Conservation (phyloP, 345 rosid genomes). For the Aegle marmelos region DNA sequence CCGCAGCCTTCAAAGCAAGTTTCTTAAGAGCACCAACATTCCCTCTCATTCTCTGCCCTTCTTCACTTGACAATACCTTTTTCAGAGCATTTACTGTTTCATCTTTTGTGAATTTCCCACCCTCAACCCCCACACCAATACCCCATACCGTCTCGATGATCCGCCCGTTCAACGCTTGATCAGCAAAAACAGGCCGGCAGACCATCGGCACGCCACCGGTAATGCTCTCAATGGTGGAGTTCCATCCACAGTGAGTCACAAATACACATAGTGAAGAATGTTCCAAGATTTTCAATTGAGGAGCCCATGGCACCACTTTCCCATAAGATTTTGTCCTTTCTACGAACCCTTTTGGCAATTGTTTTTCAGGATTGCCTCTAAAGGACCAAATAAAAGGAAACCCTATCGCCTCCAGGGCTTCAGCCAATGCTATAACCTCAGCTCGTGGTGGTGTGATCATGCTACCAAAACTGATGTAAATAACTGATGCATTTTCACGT, state of each 20-base stretch:
- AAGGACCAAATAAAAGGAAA: slow-evolving; percentile 72
- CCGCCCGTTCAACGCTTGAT: slow-evolving; percentile 38
- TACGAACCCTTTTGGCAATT: slow-evolving; percentile 32
- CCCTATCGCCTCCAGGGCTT: slow-evolving; percentile 33
- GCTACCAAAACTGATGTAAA: slow-evolving; percentile 67
- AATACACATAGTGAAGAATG: slow-evolving; percentile 55
- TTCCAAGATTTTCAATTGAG: slow-evolving; percentile 42
- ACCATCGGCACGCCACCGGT: slow-evolving; percentile 50
- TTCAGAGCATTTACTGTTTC: slow-evolving; percentile 27
- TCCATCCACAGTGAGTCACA: slow-evolving; percentile 64
- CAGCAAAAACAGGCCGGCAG: slow-evolving; percentile 49
- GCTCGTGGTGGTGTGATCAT: slow-evolving; percentile 36
- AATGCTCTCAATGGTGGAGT: slow-evolving; percentile 48
- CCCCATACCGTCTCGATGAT: slow-evolving; percentile 40
- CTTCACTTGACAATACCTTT: slow-evolving; percentile 22
- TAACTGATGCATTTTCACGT: slow-evolving; percentile 40
- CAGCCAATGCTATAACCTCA: slow-evolving; percentile 46
- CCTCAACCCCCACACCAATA: slow-evolving; percentile 43
- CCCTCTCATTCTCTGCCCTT: slow-evolving; percentile 40
- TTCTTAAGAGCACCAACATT: slow-evolving; percentile 19
- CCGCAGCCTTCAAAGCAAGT: slow-evolving; percentile 33
- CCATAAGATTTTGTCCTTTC: slow-evolving; percentile 34
- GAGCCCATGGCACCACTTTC: slow-evolving; percentile 59
- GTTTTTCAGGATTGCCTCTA: slow-evolving; percentile 20
- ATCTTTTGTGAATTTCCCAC: slow-evolving; percentile 35